These are phyloP conservation scores for Aspergillus ochraceoroseus DNA, from an alignment of 2,329 filamentous ascomycete species.

Conservation along the genomic window DNA sequence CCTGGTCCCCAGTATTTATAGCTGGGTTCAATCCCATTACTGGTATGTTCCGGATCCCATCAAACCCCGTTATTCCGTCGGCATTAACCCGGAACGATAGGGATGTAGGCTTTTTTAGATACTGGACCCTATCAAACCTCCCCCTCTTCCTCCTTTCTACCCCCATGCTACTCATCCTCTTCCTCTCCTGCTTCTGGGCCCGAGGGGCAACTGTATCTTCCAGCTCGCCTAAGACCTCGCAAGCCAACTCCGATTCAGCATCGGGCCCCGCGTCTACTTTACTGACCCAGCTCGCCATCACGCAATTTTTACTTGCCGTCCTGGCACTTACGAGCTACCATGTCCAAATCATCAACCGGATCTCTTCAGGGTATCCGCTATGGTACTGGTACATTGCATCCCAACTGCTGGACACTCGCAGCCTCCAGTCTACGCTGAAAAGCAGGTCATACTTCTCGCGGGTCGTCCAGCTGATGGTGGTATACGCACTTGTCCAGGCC, in stretches of 20 bases:
- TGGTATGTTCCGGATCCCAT: slow-evolving; percentile 58
- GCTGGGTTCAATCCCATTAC: slow-evolving; percentile 82
- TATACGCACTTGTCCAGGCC: slow-evolving; percentile 79
- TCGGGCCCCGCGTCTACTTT: slow-evolving; percentile 26
- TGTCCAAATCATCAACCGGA: slow-evolving; percentile 85
- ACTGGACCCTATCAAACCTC: slow-evolving; percentile 83
- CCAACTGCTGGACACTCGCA: slow-evolving; percentile 22
- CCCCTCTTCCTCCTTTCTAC: slow-evolving; percentile 80
- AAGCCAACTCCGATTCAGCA: slow-evolving; percentile 13
- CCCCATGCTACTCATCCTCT: slow-evolving; percentile 67
- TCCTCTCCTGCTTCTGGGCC: slow-evolving; percentile 55
- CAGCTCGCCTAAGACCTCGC: slow-evolving; percentile 19
- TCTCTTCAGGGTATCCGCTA: slow-evolving; percentile 80
- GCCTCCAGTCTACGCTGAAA: slow-evolving; percentile 12
- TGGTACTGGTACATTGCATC: slow-evolving; percentile 81
- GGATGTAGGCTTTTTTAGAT: slow-evolving; percentile 80
- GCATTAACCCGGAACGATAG: too few relatives aligned
- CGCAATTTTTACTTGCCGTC: slow-evolving; percentile 66
- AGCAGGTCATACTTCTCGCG: slow-evolving; percentile 22
- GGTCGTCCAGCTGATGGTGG: slow-evolving; percentile 63
- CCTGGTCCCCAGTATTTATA: slow-evolving; percentile 78
- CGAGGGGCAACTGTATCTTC: slow-evolving; percentile 29
- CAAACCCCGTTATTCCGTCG: too few relatives aligned
- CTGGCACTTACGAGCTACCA: slow-evolving; percentile 78
- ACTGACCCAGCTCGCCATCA: slow-evolving; percentile 58